These are phyloP conservation scores for Alloteropsis semialata DNA, from an alignment of 176 grass and related monocot species.

Conservation along the genomic window DNA sequence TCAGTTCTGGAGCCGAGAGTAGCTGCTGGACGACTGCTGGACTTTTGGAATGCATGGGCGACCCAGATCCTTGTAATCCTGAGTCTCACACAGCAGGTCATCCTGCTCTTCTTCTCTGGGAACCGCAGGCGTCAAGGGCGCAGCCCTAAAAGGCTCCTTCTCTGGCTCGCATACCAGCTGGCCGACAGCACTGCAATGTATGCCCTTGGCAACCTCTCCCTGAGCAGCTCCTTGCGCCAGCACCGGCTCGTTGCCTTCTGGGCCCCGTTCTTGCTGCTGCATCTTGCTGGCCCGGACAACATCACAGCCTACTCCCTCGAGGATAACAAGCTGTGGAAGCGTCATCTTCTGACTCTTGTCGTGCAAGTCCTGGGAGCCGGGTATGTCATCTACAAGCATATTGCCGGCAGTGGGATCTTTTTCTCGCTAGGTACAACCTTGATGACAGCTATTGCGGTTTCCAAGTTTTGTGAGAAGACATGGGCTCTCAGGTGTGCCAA, in stretches of 20 bases:
- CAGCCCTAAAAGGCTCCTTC: neutral
- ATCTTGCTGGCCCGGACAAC: slow-evolving; percentile 43
- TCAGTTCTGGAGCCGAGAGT: neutral
- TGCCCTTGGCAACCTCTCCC: slow-evolving; percentile 31
- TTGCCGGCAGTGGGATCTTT: neutral
- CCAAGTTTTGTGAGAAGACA: slow-evolving; percentile 29
- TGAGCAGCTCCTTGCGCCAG: neutral
- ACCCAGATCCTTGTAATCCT: neutral
- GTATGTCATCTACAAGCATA: slow-evolving; percentile 7
- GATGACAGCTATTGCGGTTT: neutral
- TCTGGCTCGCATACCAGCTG: slow-evolving; percentile 42
- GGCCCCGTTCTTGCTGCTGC: slow-evolving; percentile 38
- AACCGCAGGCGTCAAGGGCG: neutral
- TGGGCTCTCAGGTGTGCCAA: slow-evolving; percentile 19
- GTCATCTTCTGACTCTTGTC: slow-evolving; percentile 9
- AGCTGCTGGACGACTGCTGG: neutral
- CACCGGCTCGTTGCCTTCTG: neutral
- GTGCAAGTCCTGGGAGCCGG: neutral
- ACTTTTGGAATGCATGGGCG: neutral
- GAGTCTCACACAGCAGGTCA: neutral
- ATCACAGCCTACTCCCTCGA: slow-evolving; percentile 42
- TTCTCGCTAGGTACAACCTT: neutral
- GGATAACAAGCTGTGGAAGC: slow-evolving; percentile 39
- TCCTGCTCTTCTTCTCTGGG: neutral
- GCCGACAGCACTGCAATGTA: slow-evolving; percentile 31